These are phyloP conservation scores for Emergomyces africanus DNA, from an alignment of 2,329 filamentous ascomycete genomes.

Conservation along the genomic window DNA sequence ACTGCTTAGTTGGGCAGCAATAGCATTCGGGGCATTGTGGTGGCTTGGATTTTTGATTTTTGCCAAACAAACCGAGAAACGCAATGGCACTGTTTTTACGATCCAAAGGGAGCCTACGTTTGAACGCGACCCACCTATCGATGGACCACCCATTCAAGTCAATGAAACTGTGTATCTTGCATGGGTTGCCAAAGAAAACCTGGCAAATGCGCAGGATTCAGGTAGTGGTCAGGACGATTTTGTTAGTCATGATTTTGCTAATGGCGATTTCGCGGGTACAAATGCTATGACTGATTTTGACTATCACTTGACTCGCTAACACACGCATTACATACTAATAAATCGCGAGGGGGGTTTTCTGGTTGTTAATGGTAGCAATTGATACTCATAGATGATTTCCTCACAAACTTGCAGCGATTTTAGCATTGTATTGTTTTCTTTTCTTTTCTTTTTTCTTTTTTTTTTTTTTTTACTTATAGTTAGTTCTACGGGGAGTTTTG, in stretches of 20 bases:
- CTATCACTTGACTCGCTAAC: neutral
- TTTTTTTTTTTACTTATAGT: too few species aligned
- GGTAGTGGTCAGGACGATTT: neutral
- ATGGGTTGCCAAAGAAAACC: slow-evolving; percentile 1
- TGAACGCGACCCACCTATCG: neutral
- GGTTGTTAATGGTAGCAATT: neutral
- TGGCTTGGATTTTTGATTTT: slow-evolving; percentile 1
- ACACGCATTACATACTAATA: neutral
- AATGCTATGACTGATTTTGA: neutral
- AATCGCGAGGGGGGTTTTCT: neutral
- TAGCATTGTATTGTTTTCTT: neutral
- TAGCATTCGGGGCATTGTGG: slow-evolving; percentile 2
- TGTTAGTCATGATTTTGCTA: neutral
- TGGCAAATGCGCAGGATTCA: neutral
- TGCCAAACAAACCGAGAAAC: neutral
- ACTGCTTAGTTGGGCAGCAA: neutral
- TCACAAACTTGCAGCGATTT: neutral
- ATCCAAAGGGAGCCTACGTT: neutral
- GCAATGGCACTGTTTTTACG: slow-evolving; percentile 1
- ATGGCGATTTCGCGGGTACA: neutral
- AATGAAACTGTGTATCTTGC: slow-evolving; percentile 3
- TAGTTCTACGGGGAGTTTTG: too few species aligned
- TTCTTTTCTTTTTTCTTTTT: neutral
- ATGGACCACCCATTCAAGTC: neutral
- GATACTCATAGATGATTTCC: neutral